Base-by-base conservation (phyloP, 345 rosid species). In the Clausena lansium region DNA sequence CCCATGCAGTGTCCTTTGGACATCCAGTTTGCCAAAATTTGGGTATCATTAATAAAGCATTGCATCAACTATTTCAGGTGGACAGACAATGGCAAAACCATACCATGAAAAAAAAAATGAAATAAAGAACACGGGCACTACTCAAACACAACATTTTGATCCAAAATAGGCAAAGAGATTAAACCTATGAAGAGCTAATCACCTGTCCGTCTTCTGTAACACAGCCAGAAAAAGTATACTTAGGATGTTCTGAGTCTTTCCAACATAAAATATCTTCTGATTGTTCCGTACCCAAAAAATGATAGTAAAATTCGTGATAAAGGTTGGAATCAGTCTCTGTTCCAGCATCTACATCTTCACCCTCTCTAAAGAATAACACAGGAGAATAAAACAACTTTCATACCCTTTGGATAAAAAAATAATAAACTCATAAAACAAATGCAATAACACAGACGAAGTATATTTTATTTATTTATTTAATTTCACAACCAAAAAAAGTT, bases 201-300 rank as follows among this genome's bases (percentile, higher is more conserved):
- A 91, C 99, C 93, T 92, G 88, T 39, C 99, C 99, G 70, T 95
- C 99, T 76, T 93, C 87, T n/a, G 94, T 92, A 71, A 95, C 90
- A 17, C 50, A n/a, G 68, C 89, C 88, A 28, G 82, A 88, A 82
- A 87, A 86, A 76, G 15, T 66, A 63, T 92, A 83, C 73, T 91
- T 92, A 17, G 99, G 98, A 84, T 96, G 90, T 27, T 87, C 93
- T 45, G 82, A 83, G 82, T 96, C 99, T 84, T 74, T 92, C 94
- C 97, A 96, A 83, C 99, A 96, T 78, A 94, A 80, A 77, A 92
- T 83, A 88, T 96, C 99, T 78, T 94, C 90, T 27, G 90, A 86
- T 76, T 96, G 99, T 81, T 87, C 86, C 0, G 91, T 87, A 45
- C 97, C 97, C 32, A 92, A 59, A 50, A 92, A 85, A 86, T 96